Base-by-base conservation (phyloP, 2,329 filamentous ascomycete genomes). In the Lachnellula hyalina region DNA sequence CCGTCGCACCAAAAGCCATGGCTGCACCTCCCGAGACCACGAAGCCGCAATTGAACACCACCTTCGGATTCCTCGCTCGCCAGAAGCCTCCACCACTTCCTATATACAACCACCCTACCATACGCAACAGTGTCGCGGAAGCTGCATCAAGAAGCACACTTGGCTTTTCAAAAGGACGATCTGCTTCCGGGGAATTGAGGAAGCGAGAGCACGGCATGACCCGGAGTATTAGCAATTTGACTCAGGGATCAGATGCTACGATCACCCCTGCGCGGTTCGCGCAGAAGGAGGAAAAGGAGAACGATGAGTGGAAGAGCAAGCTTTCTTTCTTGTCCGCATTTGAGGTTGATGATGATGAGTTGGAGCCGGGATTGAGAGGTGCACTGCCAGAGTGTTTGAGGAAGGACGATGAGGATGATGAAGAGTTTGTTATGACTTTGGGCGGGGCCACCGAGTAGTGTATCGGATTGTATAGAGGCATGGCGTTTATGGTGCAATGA, bases 91-190 rank as follows among this genome's bases (percentile, higher is more conserved):
- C 73, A n/a, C 63, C 71, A 5, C 63, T 72, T 5, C 72, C 77
- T 2, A 72, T 59, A 7, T 79, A 79, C 57, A 68, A 72, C 47
- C 72, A 77, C 0, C 76, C 77, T n/a, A 67, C 71, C 9, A 76
- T 81, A 62, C 81, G 84, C 47, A 81, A 83, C 60, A 78, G 78
- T 8, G 76, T 80, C 11, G 85, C 87, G 1, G 78, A 82, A 21
- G 82, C 81, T 5, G 84, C 84, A 5, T 96, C 91, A 1, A 83
- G 85, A 59, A 92, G 84, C 53, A 96, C 91, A 0, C 79, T 96
- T 42, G 92, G 92, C 15, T 96, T 96, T 68, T 89, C 82, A 53
- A 90, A 87, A 69, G 91, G 92, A 35, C 82, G 89, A 35, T 74
- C 75, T 11, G 74, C 77, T 2, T 76, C 76, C 19, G 70, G 70